Conservation (phyloP, 768 basidiomycete species). For the Suillus cothurnatus region DNA sequence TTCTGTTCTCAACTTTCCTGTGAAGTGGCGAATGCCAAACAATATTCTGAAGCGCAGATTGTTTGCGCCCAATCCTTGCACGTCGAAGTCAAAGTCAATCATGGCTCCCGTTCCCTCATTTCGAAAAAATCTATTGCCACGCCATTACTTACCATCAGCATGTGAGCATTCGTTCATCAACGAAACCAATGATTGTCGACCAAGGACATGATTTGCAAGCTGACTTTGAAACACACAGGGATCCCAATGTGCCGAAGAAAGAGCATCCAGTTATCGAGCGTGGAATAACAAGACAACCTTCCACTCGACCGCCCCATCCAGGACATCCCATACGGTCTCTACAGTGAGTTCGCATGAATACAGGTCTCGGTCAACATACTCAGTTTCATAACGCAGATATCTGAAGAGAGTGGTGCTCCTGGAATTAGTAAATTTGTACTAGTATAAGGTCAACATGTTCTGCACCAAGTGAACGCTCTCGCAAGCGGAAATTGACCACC, state of each 20-base stretch:
- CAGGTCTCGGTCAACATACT: neutral
- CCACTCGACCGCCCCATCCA: constrained; percentile 39
- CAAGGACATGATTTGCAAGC: constrained; percentile 28
- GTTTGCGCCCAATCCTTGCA: neutral
- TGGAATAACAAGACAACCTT: neutral
- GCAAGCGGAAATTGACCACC: constrained; percentile 28
- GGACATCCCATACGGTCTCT: constrained; percentile 60
- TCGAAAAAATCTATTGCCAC: neutral
- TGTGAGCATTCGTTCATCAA: constrained; percentile 17
- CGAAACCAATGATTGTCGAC: constrained; percentile 26
- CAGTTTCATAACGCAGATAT: constrained; percentile 41
- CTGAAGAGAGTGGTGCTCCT: constrained; percentile 56
- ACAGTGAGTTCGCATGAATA: constrained; percentile 36
- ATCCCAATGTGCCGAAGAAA: constrained; percentile 13
- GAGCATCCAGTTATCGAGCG: neutral
- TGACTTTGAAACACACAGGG: constrained; percentile 19
- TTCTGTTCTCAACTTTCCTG: too few relatives aligned
- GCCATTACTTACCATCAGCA: constrained; percentile 1
- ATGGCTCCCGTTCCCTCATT: neutral
- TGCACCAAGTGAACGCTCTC: constrained; percentile 34
- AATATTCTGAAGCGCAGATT: too few relatives aligned
- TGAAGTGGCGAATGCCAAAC: too few relatives aligned
- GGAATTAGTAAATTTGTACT: constrained; percentile 41
- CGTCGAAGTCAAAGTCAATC: neutral
- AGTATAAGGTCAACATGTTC: constrained; percentile 46